Conservation (phyloP, 768 basidiomycete genomes). For the Boletus rubropictus region DNA sequence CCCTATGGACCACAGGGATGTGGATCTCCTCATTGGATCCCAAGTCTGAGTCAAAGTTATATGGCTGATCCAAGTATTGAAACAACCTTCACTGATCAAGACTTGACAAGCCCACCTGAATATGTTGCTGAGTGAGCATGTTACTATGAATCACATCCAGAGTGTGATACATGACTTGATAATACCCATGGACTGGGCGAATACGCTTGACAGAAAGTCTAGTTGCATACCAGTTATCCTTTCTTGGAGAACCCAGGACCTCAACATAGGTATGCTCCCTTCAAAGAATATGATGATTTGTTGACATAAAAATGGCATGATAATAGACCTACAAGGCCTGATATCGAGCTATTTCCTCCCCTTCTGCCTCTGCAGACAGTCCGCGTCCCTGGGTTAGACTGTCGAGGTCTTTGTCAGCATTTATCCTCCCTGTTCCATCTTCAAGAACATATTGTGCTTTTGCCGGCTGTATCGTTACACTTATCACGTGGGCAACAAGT, state of each 20-base stretch:
- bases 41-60: neutral
- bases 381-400: neutral
- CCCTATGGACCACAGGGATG: neutral
- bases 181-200: slow-evolving; percentile 9
- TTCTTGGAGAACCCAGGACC: slow-evolving; percentile 1
- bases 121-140: slow-evolving; percentile 5
- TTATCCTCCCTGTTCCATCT: slow-evolving; percentile 35
- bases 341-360: slow-evolving; percentile 8
- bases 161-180: slow-evolving; percentile 25
- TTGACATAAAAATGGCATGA: neutral
- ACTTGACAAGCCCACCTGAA: slow-evolving; percentile 6
- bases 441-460: slow-evolving; percentile 24
- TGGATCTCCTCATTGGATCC: neutral
- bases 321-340: slow-evolving; percentile 12
- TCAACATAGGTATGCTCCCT: slow-evolving; percentile 22
- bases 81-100: neutral
- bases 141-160: slow-evolving; percentile 19
- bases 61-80: slow-evolving; percentile 2
- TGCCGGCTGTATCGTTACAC: slow-evolving; percentile 12
- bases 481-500: slow-evolving; percentile 43
- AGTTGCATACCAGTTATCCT: neutral
- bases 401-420: slow-evolving; percentile 1
- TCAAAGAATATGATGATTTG: neutral
- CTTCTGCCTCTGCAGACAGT: slow-evolving; percentile 1
- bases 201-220: slow-evolving; percentile 14